A percentile compares a stretch with the other conserved stretches of the same genome.
Evolutionary conservation across 768 basidiomycete genomes (phyloP).

Genomic region (Xerocomus spinulosus): DNA sequence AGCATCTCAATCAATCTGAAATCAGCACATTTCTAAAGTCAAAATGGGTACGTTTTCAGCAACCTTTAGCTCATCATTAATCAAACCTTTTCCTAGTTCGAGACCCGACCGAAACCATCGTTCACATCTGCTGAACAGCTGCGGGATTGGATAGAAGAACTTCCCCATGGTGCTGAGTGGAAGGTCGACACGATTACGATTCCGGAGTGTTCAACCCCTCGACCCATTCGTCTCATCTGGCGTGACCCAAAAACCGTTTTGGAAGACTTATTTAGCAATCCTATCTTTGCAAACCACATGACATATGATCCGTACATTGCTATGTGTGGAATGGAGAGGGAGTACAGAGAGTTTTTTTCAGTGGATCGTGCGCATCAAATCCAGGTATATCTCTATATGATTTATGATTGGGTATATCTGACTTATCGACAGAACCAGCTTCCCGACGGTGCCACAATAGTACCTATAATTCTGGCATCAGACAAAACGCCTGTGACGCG

Average conservation of each 20-base stretch:
- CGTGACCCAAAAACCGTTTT: background rate
- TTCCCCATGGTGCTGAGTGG: background rate
- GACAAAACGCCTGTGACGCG: constrained; percentile 15
- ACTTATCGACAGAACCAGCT: background rate
- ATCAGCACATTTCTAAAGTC: background rate
- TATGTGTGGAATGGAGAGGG: background rate
- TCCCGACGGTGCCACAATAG: constrained; percentile 9
- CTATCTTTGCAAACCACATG: background rate
- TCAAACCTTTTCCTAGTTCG: background rate
- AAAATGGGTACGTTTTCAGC: background rate
- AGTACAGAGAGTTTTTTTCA: background rate
- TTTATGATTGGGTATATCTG: background rate
- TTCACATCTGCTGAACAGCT: background rate
- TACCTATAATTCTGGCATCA: constrained; percentile 14
- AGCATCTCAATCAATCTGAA: background rate
- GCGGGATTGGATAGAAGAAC: background rate
- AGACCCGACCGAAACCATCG: background rate
- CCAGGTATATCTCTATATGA: background rate
- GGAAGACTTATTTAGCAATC: background rate
- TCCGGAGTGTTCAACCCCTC: background rate
- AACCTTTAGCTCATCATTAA: background rate
- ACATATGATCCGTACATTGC: background rate
- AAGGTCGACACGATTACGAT: background rate
- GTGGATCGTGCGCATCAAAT: background rate
- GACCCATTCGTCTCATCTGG: background rate